Evolutionary conservation across 2,329 filamentous ascomycete genomes (phyloP), one percentile per base, ranked within the genome.

Genomic region (Trichoderma sp.): DNA sequence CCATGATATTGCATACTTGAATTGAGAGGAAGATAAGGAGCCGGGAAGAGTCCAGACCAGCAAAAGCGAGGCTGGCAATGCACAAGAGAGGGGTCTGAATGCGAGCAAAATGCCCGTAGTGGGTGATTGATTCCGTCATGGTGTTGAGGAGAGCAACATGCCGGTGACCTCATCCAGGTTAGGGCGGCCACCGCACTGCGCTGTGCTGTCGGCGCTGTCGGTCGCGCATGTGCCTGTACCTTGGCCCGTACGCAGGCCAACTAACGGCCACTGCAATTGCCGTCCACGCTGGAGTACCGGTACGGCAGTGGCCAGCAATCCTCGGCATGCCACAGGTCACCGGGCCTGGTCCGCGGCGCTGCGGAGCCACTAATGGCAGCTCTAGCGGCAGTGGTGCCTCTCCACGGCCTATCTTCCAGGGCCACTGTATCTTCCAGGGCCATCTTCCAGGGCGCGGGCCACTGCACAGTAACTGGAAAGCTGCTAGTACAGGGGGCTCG

Each of bases 311-410:
- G 10, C 25, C 9, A 52, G 32, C 27, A 52, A 37, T 35, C 32
- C 42, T 50, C 52, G 45, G 22, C 59, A 59, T 59, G 56, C 56
- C 56, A 59, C 17, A 27, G 39, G 56, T 35, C 35, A 22, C 45
- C 59, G 59, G 59, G 19, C 59, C 59, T 52, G 32, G 59, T 32
- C 42, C 59, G 59, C 59, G 59, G 45, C 32, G 32, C 42, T 34
- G 60, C 22, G 34, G 25, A 17, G 35, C 34, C 60, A 19, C 60
- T 64, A 64, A 50, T 27, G 5, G 45, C 22, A 12, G 19, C 19
- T 27, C 32, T 52, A 52, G 59, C 59, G 59, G 42, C 32, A 35
- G 15, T 27, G 25, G 37, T 22, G 56, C 5, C 56, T 58, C 34
- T n/a, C n/a, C n/a, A n/a, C n/a, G n/a, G n/a, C n/a, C n/a, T 58